A percentile compares a stretch with the other conserved stretches of the same genome.
Evolutionary conservation across 345 rosid genomes (phyloP).

Genomic region (Eucalyptus regnans): DNA sequence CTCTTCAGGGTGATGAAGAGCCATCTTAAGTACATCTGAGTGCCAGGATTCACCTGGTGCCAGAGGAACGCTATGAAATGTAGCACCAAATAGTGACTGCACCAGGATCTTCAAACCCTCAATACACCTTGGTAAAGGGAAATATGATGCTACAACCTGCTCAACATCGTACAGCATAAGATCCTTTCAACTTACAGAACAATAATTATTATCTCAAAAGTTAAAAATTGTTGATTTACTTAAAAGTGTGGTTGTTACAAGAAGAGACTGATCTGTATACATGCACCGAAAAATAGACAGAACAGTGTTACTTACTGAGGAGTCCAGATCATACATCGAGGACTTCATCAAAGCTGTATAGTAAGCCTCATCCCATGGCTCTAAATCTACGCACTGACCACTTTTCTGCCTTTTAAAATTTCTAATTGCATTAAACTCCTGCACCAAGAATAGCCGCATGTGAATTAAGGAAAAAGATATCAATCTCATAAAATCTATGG

Average conservation of each 20-base stretch:
- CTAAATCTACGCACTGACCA: constrained; percentile 46
- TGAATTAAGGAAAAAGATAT: background rate
- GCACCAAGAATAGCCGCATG: constrained; percentile 1
- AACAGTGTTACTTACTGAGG: constrained; percentile 44
- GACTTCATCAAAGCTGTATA: constrained; percentile 79
- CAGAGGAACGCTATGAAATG: constrained; percentile 43
- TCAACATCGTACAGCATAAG: background rate
- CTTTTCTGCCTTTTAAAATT: constrained; percentile 51
- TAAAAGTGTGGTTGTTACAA: background rate
- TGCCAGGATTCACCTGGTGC: constrained; percentile 97
- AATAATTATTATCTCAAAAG: background rate
- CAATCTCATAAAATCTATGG: background rate
- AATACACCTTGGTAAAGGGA: constrained; percentile 71
- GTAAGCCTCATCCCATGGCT: constrained; percentile 96
- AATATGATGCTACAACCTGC: constrained; percentile 88
- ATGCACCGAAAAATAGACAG: background rate
- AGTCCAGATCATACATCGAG: constrained; percentile 55
- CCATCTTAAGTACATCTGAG: constrained; percentile 76
- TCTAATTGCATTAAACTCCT: constrained; percentile 66
- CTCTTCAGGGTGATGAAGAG: constrained; percentile 88
- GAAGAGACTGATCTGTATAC: background rate
- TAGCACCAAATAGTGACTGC: constrained; percentile 76
- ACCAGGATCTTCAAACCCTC: constrained; percentile 79
- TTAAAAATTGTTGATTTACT: background rate
- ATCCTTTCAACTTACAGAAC: background rate